These are phyloP conservation scores for Termitomyces sp. DNA, from an alignment of 768 basidiomycete genomes.

Conservation along the genomic window DNA sequence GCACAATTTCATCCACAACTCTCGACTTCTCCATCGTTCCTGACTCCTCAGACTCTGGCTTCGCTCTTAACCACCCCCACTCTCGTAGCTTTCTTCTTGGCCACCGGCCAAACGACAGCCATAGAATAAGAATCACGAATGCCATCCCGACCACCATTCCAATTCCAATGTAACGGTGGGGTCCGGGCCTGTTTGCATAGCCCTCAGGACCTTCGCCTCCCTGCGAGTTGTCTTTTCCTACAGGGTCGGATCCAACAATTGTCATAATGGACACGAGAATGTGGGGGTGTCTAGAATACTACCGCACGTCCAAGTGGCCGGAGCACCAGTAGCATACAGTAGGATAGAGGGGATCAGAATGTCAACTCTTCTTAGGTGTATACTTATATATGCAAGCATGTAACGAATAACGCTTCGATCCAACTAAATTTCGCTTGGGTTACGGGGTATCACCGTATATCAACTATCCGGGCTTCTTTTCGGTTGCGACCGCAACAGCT, in stretches of 20 bases:
- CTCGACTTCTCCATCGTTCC: slow-evolving; percentile 4
- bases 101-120: slow-evolving; percentile 29
- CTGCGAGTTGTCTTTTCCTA: slow-evolving; percentile 15
- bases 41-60: slow-evolving; percentile 6
- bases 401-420: slow-evolving; percentile 12
- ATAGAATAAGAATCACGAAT: slow-evolving; percentile 29
- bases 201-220: slow-evolving; percentile 14
- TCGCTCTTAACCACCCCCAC: slow-evolving; percentile 7
- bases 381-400: slow-evolving; percentile 7
- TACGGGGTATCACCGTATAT: slow-evolving; percentile 18
- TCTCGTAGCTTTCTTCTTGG: slow-evolving; percentile 20
- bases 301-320: background rate
- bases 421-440: slow-evolving; percentile 20
- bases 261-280: slow-evolving; percentile 18
- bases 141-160: slow-evolving; percentile 31
- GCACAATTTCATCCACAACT: slow-evolving; percentile 10
- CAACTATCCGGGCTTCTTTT: slow-evolving; percentile 22
- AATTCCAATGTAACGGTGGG: slow-evolving; percentile 41
- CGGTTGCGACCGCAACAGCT: slow-evolving; percentile 17
- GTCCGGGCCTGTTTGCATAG: slow-evolving; percentile 22
- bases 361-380: background rate
- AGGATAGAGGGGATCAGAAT: slow-evolving; percentile 6
- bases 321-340: background rate
- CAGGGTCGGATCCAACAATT: slow-evolving; percentile 18
- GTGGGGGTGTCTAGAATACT: slow-evolving; percentile 1